Evolutionary conservation across 2,329 filamentous ascomycete genomes (phyloP), one percentile per base, ranked within the genome.

Genomic region (Chalaropsis ovoidea): DNA sequence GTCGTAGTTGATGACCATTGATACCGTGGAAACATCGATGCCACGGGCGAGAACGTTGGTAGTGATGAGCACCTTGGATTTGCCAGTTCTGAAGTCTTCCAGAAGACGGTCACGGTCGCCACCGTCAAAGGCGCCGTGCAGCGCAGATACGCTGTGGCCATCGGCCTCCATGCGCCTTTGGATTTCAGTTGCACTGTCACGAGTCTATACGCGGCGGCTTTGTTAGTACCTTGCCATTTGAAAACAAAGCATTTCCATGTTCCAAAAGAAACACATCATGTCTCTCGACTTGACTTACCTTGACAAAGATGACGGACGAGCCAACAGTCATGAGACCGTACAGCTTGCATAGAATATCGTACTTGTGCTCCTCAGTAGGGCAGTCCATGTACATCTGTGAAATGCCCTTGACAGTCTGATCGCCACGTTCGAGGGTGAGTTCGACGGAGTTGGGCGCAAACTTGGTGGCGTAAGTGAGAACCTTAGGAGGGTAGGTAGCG

Each of bases 351-450:
- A 99, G 84, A 66, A 89, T 86, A 43, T 88, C 84, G 73, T 95
- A 99, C 75, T 97, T 97, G 72, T 89, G 85, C 43, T 86, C 78
- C 70, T 95, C 89, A 42, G 82, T 81, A 24, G 88, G 84, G 72
- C 93, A 97, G 75, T 99, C 94, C 74, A 99, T 90, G 74, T 95
- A 99, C 78, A 99, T 90, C 73, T 99, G 94, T 70, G 93, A 95
- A 74, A 99, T 99, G 24, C 94, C 94, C 75, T 94, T 90, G 68
- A 99, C 93, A 0, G 93, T 97, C 71, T 97, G 84, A 73, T 99
- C 90, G 71, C 95, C 88, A 68, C 92, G 89, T 72, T 90, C 86
- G 63, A 99, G 81, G 58, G 89, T 94, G 73, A 99, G 88, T 70
- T 89, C 82, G 76, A 96, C 93, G 62, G 94, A 87, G 56, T 86